Evolutionary conservation across 768 basidiomycete genomes (phyloP), one percentile per base, ranked within the genome.

Genomic region (Leccinum disarticulatum): DNA sequence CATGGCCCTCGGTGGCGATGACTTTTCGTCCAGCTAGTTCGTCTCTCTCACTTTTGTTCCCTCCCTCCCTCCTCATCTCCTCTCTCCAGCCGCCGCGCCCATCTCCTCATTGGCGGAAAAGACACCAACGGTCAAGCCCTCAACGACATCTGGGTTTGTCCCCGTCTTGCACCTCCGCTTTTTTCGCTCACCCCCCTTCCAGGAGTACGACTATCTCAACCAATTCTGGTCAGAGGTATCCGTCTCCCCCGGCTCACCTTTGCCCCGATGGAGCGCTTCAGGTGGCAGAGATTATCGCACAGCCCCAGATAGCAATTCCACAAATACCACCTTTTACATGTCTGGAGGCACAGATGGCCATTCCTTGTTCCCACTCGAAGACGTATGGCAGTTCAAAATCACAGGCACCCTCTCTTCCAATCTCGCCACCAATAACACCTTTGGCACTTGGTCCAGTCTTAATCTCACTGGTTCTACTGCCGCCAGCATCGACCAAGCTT

Each of bases 21-120:
- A 93, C 76, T 83, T 82, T 62, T 91, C 90, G 49, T 88, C 90
- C 11, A 93, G 87, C 87, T 89, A 92, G 90, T 90, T 58, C 64
- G 89, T 81, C 43, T 30, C 30, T 54, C 50, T 0, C 43, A n/a
- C 17, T 35, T 36, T 50, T 59, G 47, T 48, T 36, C 59, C 64
- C 58, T 67, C 54, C 61, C 60, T 10, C 17, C 17, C 6, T 46
- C 38, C 71, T 61, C 57, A 72, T 50, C 43, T n/a, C 56, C 41
- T 54, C 60, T 43, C 48, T 62, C 38, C 62, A 91, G 90, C 69
- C 90, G 91, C 43, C 81, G 82, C 57, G 88, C 85, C 27, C 88
- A 92, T 68, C 75, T 93, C 33, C 76, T 93, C 15, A 81, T 88
- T 52, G 91, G 91, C 22, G 91, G 91, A 28, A 83, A 80, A 72